phyloP scores from a whole-genome alignment of 441 rosid genomes.

The Populus hybrid region DNA sequence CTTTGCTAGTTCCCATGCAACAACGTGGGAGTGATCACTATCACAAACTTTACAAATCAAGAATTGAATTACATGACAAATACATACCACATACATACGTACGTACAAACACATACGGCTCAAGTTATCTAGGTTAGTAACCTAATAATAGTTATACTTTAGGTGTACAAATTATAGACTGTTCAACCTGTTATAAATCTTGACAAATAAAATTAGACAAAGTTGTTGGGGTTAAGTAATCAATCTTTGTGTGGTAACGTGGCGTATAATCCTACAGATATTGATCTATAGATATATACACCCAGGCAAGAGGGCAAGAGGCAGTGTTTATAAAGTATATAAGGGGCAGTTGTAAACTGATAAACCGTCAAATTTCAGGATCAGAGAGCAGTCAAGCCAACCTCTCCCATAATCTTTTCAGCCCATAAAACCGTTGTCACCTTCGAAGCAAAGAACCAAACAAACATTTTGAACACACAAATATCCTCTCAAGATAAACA shows the following conservation, averaged over 20 bases:
- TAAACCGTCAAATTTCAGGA: slow-evolving; percentile 47
- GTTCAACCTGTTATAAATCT: slow-evolving; percentile 3
- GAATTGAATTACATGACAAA: background rate
- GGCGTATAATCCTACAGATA: slow-evolving; percentile 33
- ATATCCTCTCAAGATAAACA: background rate
- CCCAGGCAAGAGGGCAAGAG: background rate
- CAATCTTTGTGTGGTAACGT: slow-evolving; percentile 45
- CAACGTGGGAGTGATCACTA: background rate
- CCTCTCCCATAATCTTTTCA: slow-evolving; percentile 21
- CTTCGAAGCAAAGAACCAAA: slow-evolving; percentile 11
- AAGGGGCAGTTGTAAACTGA: slow-evolving; percentile 54
- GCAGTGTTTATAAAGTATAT: background rate
- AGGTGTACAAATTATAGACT: background rate
- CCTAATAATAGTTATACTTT: slow-evolving; percentile 21
- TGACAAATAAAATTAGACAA: slow-evolving; percentile 21
- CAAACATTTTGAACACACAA: background rate
- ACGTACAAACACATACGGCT: background rate
- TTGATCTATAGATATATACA: slow-evolving; percentile 29
- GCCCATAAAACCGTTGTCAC: slow-evolving; percentile 16
- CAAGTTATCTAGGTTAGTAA: slow-evolving; percentile 19
- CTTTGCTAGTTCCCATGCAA: background rate
- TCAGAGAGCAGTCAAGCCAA: slow-evolving; percentile 39
- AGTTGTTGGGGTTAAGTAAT: slow-evolving; percentile 69
- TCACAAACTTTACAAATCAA: background rate
- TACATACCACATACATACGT: no score